Conservation (phyloP, 148 eudicot genomes). For the Diospyros kaki region DNA sequence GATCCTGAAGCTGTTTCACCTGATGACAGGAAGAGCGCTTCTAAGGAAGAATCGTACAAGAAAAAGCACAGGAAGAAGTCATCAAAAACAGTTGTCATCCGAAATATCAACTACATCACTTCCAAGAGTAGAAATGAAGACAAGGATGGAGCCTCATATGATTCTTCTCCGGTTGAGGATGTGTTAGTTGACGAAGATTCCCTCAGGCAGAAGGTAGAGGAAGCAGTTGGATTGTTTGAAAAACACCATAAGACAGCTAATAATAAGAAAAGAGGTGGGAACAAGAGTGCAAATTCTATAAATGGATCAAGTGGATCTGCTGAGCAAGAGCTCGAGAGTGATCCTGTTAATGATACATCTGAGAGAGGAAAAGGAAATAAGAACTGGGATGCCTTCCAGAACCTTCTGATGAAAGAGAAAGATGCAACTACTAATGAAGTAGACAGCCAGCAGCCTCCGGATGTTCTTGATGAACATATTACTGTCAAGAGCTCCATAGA, state of each 20-base stretch:
- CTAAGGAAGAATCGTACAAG: slow-evolving; percentile 16
- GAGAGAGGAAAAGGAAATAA: slow-evolving; percentile 26
- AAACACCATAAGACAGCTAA: slow-evolving; percentile 28
- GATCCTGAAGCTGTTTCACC: slow-evolving; percentile 26
- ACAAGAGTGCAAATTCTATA: slow-evolving; percentile 8
- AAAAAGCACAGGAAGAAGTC: slow-evolving; percentile 36
- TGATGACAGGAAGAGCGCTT: slow-evolving; percentile 23
- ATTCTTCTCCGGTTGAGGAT: slow-evolving; percentile 27
- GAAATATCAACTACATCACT: slow-evolving; percentile 53
- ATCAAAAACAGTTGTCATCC: slow-evolving; percentile 52
- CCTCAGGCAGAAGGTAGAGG: slow-evolving; percentile 31
- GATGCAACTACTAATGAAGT: slow-evolving; percentile 11
- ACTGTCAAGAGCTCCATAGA: slow-evolving; percentile 19
- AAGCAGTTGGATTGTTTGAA: slow-evolving; percentile 36
- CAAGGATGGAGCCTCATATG: slow-evolving; percentile 23
- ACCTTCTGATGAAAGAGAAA: slow-evolving; percentile 39
- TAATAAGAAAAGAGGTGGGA: slow-evolving; percentile 27
- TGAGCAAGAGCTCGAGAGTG: slow-evolving; percentile 20
- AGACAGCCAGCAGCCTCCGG: slow-evolving; percentile 14
- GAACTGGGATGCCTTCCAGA: slow-evolving; percentile 49
- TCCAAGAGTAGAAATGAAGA: slow-evolving; percentile 38
- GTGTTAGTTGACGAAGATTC: slow-evolving; percentile 32
- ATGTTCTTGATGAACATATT: slow-evolving; percentile 26
- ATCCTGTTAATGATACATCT: slow-evolving; percentile 6
- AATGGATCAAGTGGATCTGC: slow-evolving; percentile 21